Conservation (phyloP, 208 protist species). For the Acanthamoeba castellanii region DNA sequence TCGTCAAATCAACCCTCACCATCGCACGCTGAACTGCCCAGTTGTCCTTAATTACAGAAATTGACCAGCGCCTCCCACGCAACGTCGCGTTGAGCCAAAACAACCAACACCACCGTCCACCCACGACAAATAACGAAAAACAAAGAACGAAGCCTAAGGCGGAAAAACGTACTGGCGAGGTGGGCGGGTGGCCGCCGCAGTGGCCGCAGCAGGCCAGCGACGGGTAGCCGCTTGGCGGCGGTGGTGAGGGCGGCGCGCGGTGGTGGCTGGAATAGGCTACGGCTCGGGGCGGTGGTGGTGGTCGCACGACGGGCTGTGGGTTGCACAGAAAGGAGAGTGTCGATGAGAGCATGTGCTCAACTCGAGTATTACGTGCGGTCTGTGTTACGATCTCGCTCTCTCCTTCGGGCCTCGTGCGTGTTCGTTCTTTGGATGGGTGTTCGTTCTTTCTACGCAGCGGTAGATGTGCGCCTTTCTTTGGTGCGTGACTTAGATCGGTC, state of each 20-base stretch:
- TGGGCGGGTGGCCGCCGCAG: background rate
- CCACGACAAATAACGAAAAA: too few relatives aligned
- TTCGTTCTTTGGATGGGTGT: too few relatives aligned
- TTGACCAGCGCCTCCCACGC: too few relatives aligned
- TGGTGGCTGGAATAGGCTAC: background rate
- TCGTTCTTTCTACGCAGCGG: too few relatives aligned
- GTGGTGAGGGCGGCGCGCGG: too few relatives aligned
- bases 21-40: too few relatives aligned
- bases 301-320: constrained; percentile 16
- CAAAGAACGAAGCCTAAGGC: too few relatives aligned
- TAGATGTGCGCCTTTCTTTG: background rate
- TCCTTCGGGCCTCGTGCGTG: background rate
- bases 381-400: background rate
- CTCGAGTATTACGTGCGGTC: background rate
- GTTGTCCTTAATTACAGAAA: too few relatives aligned
- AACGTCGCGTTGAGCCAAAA: too few relatives aligned
- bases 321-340: constrained; percentile 42
- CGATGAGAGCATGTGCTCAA: constrained; percentile 23
- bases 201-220: background rate
- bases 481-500: background rate
- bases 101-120: too few relatives aligned
- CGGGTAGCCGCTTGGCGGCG: background rate
- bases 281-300: background rate
- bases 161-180: background rate
- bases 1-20: too few relatives aligned